phyloP scores from a whole-genome alignment of 2,329 filamentous ascomycete species.

The Albophoma yamanashiensis region DNA sequence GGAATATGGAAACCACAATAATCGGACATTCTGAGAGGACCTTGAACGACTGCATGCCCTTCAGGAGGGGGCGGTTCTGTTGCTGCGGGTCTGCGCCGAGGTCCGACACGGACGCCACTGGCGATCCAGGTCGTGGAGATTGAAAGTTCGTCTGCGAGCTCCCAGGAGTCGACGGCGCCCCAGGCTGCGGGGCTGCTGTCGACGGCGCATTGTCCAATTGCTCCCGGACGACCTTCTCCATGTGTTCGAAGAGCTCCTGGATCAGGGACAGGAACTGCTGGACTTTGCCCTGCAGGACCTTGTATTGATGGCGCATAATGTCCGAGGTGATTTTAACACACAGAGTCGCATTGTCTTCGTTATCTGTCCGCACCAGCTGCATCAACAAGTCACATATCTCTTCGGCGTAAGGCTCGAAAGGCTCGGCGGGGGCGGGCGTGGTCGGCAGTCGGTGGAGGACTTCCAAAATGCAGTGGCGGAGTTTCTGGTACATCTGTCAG shows the following conservation, averaged over 20 bases:
- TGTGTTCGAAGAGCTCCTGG: slow-evolving; percentile 89
- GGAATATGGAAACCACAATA: slow-evolving; percentile 96
- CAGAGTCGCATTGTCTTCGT: slow-evolving; percentile 97
- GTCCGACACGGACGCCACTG: slow-evolving; percentile 71
- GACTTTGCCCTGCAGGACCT: slow-evolving; percentile 66
- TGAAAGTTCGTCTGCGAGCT: slow-evolving; percentile 64
- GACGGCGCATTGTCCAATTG: slow-evolving; percentile 74
- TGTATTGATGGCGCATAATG: slow-evolving; percentile 84
- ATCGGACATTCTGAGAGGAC: slow-evolving; percentile 96
- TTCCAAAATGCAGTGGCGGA: slow-evolving; percentile 88
- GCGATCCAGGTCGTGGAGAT: slow-evolving; percentile 82
- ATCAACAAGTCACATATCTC: slow-evolving; percentile 88
- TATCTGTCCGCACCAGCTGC: slow-evolving; percentile 79
- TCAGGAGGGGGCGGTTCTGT: slow-evolving; percentile 68
- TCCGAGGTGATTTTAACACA: slow-evolving; percentile 98
- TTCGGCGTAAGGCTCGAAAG: slow-evolving; percentile 77
- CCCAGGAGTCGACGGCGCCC: slow-evolving; percentile 55
- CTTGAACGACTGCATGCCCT: slow-evolving; percentile 98
- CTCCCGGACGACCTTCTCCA: slow-evolving; percentile 89
- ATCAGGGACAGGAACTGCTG: slow-evolving; percentile 87
- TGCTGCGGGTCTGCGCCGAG: slow-evolving; percentile 73
- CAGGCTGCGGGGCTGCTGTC: slow-evolving; percentile 37
- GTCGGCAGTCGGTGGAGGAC: slow-evolving; percentile 80
- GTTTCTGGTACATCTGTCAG: slow-evolving; percentile 44
- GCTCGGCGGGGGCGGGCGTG: slow-evolving; percentile 60